These are phyloP conservation scores for Baorangia bicolor DNA, from an alignment of 768 basidiomycete genomes.

Conservation along the genomic window DNA sequence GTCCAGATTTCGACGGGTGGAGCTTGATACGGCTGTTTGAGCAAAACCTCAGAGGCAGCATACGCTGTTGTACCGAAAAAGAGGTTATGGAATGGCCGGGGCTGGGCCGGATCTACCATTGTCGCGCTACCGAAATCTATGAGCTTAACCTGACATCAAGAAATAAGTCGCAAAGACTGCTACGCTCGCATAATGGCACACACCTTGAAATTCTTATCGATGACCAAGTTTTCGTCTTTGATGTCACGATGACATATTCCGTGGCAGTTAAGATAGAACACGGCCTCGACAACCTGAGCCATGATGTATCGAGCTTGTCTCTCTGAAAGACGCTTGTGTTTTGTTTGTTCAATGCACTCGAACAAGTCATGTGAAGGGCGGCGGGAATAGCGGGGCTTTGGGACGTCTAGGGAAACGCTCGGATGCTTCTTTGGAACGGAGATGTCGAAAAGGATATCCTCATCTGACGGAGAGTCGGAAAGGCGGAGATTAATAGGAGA, in stretches of 20 bases:
- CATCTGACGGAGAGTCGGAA: conserved; percentile 11
- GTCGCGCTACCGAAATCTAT: conserved; percentile 96
- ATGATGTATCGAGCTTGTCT: conserved; percentile 80
- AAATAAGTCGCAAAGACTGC: conserved; percentile 10
- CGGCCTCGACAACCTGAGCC: conserved; percentile 82
- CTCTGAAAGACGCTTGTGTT: conserved; percentile 77
- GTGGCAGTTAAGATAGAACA: conserved; percentile 73
- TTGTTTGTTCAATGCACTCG: conserved; percentile 90
- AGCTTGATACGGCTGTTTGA: conserved; percentile 85
- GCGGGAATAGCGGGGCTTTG: conserved; percentile 51
- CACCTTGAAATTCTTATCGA: conserved; percentile 72
- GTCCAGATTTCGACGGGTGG: conserved; percentile 97
- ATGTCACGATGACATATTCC: conserved; percentile 95
- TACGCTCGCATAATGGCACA: background rate
- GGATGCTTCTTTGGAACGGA: conserved; percentile 11
- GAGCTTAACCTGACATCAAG: conserved; percentile 69
- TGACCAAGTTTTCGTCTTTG: conserved; percentile 93
- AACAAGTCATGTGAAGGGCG: conserved; percentile 90
- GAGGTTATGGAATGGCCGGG: conserved; percentile 66
- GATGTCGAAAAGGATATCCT: conserved; percentile 6
- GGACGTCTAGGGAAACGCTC: conserved; percentile 13
- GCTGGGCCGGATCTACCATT: conserved; percentile 58
- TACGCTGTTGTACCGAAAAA: conserved; percentile 97
- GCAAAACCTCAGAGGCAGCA: conserved; percentile 91
- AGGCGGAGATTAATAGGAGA: conserved; percentile 20